phyloP scores from a whole-genome alignment of 2,329 filamentous ascomycete species.

The Cercospora janseana region DNA sequence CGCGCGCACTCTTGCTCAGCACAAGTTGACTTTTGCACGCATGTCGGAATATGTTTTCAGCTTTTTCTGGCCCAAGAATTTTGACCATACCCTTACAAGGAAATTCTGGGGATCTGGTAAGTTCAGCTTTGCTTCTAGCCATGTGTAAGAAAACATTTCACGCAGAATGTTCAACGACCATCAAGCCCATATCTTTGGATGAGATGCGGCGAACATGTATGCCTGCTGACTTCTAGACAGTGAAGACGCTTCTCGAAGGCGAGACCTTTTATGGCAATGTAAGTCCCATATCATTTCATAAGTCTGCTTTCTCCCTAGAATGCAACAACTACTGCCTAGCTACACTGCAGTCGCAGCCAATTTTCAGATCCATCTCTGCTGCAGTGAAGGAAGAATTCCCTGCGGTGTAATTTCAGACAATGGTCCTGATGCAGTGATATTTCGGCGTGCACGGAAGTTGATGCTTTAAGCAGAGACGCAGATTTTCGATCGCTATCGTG shows the following conservation, averaged over 20 bases:
- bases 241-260: conserved; percentile 5
- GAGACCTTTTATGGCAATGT: conserved; percentile 7
- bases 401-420: too few relatives aligned
- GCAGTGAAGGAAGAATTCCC: too few relatives aligned
- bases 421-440: too few relatives aligned
- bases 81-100: conserved; percentile 11
- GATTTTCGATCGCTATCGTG: too few relatives aligned
- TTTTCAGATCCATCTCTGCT: too few relatives aligned
- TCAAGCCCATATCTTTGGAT: too few relatives aligned
- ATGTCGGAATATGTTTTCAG: conserved; percentile 11
- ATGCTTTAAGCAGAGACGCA: too few relatives aligned
- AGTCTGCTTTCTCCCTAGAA: too few relatives aligned
- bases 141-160: background rate
- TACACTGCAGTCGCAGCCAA: too few relatives aligned
- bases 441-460: too few relatives aligned
- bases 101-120: conserved; percentile 18
- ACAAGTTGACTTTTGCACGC: conserved; percentile 6
- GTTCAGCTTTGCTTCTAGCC: background rate
- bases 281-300: background rate
- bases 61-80: conserved; percentile 19
- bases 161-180: background rate
- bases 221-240: background rate
- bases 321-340: background rate
- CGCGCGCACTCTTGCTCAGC: background rate
- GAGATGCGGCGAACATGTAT: too few relatives aligned